These are phyloP conservation scores for Brasenia schreberi DNA, from an alignment of 164 flowering plant genomes.

Conservation along the genomic window DNA sequence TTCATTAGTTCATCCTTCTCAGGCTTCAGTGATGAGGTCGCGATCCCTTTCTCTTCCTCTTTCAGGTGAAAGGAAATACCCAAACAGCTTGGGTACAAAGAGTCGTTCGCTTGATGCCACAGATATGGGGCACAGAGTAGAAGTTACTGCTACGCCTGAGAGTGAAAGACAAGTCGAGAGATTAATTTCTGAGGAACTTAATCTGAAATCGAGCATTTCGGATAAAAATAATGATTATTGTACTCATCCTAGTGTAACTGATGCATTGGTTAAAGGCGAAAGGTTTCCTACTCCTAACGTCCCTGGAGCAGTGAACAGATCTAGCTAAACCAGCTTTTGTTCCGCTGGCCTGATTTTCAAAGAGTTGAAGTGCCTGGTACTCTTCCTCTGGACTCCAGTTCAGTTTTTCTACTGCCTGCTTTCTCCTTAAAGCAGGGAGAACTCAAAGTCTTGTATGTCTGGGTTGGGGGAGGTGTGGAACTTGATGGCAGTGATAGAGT, in stretches of 20 bases:
- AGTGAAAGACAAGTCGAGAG: neutral
- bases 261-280: neutral
- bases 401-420: conserved; percentile 27
- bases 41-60: conserved; percentile 33
- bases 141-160: neutral
- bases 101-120: neutral
- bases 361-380: conserved; percentile 18
- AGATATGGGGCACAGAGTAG: neutral
- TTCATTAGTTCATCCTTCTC: conserved; percentile 24
- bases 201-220: conserved; percentile 1
- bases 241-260: neutral
- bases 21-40: conserved; percentile 23
- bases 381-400: conserved; percentile 25
- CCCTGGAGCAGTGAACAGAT: conserved; percentile 2
- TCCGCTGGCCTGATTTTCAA: conserved; percentile 29
- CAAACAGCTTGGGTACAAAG: neutral
- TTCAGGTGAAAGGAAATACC: conserved; percentile 12
- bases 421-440: conserved; percentile 9
- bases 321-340: conserved; percentile 11
- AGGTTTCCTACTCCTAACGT: conserved; percentile 6
- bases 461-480: conserved; percentile 27
- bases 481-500: conserved; percentile 9
- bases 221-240: neutral
- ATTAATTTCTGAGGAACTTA: conserved; percentile 8
- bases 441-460: conserved; percentile 21